Evolutionary conservation across 148 eudicot genomes (phyloP).

Genomic region (Vaccinium macrocarpon): DNA sequence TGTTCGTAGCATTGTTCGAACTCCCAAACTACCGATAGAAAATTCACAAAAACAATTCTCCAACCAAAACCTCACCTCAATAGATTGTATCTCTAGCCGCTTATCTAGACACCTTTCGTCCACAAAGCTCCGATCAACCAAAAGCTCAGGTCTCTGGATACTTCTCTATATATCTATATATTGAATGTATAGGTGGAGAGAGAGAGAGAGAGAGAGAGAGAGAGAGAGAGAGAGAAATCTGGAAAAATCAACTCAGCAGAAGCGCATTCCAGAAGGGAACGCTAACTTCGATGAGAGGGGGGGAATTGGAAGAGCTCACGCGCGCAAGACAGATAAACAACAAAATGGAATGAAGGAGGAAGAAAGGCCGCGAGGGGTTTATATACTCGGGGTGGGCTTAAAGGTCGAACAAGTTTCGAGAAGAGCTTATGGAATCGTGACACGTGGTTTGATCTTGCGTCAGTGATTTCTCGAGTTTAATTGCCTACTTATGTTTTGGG

Average conservation of each 20-base stretch:
- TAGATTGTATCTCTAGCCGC: neutral
- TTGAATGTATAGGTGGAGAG: neutral
- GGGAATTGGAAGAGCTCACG: neutral
- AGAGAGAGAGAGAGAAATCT: neutral
- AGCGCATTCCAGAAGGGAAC: constrained; percentile 18
- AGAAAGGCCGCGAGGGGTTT: constrained; percentile 11
- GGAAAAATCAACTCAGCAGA: constrained; percentile 10
- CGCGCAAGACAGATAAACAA: neutral
- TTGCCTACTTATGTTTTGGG: too few relatives aligned
- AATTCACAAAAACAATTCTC: neutral
- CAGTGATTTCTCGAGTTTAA: neutral
- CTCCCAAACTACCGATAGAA: neutral
- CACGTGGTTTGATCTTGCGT: constrained; percentile 21
- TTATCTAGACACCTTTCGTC: neutral
- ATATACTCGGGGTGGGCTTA: constrained; percentile 17
- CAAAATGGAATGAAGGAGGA: neutral
- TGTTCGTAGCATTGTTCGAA: too few relatives aligned
- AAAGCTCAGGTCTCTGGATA: neutral
- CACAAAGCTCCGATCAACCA: neutral
- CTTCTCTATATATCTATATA: neutral
- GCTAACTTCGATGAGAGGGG: constrained; percentile 19
- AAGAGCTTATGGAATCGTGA: neutral
- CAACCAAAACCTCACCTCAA: constrained; percentile 8
- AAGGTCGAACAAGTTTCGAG: constrained; percentile 10
- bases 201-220: neutral